A percentile compares a stretch with the other conserved stretches of the same genome.
phyloP scores from a whole-genome alignment of 2,329 filamentous ascomycete genomes.

The Gremmenia infestans region DNA sequence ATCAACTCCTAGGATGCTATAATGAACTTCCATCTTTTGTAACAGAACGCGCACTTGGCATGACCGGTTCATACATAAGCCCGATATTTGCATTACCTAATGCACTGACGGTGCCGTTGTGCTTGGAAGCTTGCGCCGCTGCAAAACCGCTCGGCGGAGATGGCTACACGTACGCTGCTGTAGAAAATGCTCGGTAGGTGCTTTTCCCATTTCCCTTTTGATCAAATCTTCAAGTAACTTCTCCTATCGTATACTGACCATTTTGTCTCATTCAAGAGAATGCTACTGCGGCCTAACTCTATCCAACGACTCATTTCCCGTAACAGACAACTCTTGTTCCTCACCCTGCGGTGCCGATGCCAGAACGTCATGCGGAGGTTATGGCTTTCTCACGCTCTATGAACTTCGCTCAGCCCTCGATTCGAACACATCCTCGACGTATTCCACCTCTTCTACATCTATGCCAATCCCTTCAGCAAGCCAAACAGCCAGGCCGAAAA shows the following conservation, averaged over 20 bases:
- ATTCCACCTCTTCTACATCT: not conserved
- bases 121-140: slow-evolving; percentile 11
- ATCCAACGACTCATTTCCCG: slow-evolving; percentile 5
- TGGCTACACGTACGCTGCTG: slow-evolving; percentile 12
- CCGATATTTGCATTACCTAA: slow-evolving; percentile 5
- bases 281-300: slow-evolving; percentile 17
- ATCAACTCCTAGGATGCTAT: slow-evolving; percentile 15
- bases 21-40: slow-evolving; percentile 7
- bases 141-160: slow-evolving; percentile 1
- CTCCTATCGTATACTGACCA: not conserved
- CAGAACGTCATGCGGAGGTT: slow-evolving; percentile 6
- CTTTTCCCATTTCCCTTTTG: not conserved
- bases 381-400: slow-evolving; percentile 8
- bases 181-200: slow-evolving; percentile 14
- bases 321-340: slow-evolving; percentile 2
- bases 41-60: slow-evolving; percentile 7
- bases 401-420: slow-evolving; percentile 1
- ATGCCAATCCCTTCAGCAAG: not conserved
- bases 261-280: not conserved
- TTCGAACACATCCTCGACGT: not conserved
- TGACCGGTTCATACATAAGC: slow-evolving; percentile 9
- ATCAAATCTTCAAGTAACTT: not conserved
- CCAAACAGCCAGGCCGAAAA: not conserved
- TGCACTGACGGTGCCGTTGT: slow-evolving; percentile 13
- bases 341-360: slow-evolving; percentile 9